phyloP scores from a whole-genome alignment of 139 green algal genomes.

The Zygnema circumcarinatum region DNA sequence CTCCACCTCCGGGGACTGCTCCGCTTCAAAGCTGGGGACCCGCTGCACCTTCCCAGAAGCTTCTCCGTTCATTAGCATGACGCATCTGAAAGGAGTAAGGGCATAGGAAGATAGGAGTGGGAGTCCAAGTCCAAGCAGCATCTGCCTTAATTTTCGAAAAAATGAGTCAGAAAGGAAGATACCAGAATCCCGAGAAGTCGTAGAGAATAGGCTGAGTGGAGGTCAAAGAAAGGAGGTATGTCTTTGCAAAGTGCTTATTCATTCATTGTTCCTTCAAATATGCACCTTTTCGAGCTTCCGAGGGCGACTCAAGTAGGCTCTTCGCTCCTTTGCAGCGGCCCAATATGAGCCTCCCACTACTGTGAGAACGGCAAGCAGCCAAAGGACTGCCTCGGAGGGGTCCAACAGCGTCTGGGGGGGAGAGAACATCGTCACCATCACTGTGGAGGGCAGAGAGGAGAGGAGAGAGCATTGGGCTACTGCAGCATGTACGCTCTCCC shows the following conservation, averaged over 20 bases:
- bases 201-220: too few species aligned
- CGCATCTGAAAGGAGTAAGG: too few species aligned
- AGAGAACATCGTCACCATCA: slow-evolving; percentile 26
- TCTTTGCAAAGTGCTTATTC: too few species aligned
- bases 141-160: too few species aligned
- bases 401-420: slow-evolving; percentile 25
- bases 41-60: not conserved
- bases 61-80: too few species aligned
- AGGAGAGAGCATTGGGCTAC: not conserved
- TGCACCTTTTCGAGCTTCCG: not conserved
- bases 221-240: too few species aligned
- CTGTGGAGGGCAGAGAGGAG: not conserved
- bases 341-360: slow-evolving; percentile 37
- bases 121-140: too few species aligned
- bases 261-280: too few species aligned
- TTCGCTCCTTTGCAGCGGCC: slow-evolving; percentile 21
- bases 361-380: slow-evolving; percentile 43
- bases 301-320: not conserved
- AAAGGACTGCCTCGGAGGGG: slow-evolving; percentile 22
- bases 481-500: too few species aligned
- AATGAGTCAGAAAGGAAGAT: too few species aligned
- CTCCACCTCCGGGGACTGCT: slow-evolving; percentile 5
- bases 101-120: too few species aligned
- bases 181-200: too few species aligned
- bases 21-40: not conserved